Evolutionary conservation across 2,329 filamentous ascomycete species (phyloP).

Genomic region (Thielaviopsis ethacetica): DNA sequence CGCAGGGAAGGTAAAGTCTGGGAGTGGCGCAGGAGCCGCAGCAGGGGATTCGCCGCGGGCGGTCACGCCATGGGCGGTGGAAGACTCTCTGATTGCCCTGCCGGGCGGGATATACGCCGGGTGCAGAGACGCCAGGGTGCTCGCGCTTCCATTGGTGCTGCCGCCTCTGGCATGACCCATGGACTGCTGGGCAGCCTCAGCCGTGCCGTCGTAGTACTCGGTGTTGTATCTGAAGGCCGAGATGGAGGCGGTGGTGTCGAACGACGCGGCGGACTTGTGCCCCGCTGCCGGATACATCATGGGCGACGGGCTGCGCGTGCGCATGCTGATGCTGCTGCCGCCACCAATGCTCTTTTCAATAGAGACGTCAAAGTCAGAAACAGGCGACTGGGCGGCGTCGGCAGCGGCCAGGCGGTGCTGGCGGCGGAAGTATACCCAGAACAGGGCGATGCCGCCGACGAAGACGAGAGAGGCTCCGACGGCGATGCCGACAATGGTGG

Average conservation of each 20-base stretch:
- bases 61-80: conserved; percentile 1
- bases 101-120: conserved; percentile 29
- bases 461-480: conserved; percentile 29
- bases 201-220: conserved; percentile 26
- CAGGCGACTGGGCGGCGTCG: background rate
- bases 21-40: background rate
- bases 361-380: background rate
- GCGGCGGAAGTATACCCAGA: conserved; percentile 32
- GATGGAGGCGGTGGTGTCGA: conserved; percentile 7
- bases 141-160: background rate
- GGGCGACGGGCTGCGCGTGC: conserved; percentile 8
- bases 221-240: conserved; percentile 17
- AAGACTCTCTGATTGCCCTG: conserved; percentile 17
- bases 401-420: conserved; percentile 16
- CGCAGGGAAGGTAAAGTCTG: background rate
- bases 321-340: background rate
- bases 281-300: conserved; percentile 9
- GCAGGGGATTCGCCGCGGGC: background rate
- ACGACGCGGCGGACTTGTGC: conserved; percentile 17
- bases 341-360: background rate
- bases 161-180: background rate
- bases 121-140: conserved; percentile 25
- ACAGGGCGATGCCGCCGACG: conserved; percentile 25
- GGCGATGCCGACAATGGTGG: conserved; percentile 37
- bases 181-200: conserved; percentile 14